Percentiles rank a stretch among this genome's conserved stretches.
phyloP scores from a whole-genome alignment of 257 asterid genomes.

The Voacanga thouarsii region DNA sequence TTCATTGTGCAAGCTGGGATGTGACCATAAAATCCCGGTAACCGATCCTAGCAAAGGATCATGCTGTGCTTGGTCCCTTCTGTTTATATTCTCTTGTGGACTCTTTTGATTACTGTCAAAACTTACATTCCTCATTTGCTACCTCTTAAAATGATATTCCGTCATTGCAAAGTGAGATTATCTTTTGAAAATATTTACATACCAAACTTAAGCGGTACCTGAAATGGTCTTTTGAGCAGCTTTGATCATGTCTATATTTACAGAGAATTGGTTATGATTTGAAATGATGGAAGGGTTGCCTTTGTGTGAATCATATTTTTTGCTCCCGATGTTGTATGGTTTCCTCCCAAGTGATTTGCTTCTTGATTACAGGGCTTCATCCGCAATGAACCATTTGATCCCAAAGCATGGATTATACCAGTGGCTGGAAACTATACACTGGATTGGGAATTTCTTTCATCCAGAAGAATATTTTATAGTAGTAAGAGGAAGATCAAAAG shows the following conservation, averaged over 20 bases:
- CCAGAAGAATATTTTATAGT: conserved; percentile 32
- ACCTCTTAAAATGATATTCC: too few species aligned
- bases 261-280: background rate
- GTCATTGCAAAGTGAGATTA: too few species aligned
- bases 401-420: conserved; percentile 65
- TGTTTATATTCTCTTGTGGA: background rate
- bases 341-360: background rate
- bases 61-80: background rate
- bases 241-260: background rate
- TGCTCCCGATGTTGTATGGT: background rate
- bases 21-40: conserved; percentile 67
- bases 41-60: conserved; percentile 4
- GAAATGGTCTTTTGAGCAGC: background rate
- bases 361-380: conserved; percentile 57
- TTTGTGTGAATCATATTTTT: background rate
- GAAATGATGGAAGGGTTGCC: background rate
- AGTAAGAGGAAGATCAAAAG: conserved; percentile 35
- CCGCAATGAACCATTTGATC: conserved; percentile 67
- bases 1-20: conserved; percentile 69
- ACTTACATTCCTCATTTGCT: too few species aligned
- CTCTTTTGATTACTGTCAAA: background rate
- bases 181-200: too few species aligned
- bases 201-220: background rate
- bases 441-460: conserved; percentile 31
- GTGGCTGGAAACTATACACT: conserved; percentile 34